Evolutionary conservation across 2,329 filamentous ascomycete species (phyloP).

Genomic region (Paecilomyces sp.): DNA sequence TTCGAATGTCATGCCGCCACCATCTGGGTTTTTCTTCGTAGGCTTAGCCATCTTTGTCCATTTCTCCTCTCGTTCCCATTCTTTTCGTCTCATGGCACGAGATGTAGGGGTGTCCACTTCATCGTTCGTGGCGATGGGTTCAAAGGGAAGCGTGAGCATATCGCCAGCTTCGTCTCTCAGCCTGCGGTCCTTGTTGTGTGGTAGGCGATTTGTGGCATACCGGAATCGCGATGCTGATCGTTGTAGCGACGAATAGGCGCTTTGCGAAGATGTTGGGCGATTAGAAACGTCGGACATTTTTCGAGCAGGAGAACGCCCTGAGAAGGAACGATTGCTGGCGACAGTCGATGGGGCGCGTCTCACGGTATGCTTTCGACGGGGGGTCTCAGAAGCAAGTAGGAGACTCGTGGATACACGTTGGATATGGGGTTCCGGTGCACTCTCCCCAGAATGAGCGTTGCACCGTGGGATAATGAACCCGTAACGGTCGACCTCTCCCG

Average conservation of each 20-base stretch:
- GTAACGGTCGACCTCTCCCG: constrained; percentile 56
- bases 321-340: constrained; percentile 38
- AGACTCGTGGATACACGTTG: constrained; percentile 56
- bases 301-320: constrained; percentile 30
- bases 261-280: constrained; percentile 41
- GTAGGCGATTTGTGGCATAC: constrained; percentile 46
- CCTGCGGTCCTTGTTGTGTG: constrained; percentile 47
- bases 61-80: constrained; percentile 57
- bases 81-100: constrained; percentile 49
- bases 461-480: constrained; percentile 51
- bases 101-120: constrained; percentile 42
- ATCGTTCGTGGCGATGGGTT: constrained; percentile 40
- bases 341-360: constrained; percentile 43
- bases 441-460: constrained; percentile 1
- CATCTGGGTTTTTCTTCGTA: constrained; percentile 37
- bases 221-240: constrained; percentile 40
- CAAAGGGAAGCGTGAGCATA: constrained; percentile 56
- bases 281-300: constrained; percentile 37
- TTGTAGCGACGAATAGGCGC: constrained; percentile 35
- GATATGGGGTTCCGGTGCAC: constrained; percentile 32
- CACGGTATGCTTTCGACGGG: constrained; percentile 46
- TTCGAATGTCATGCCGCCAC: constrained; percentile 60
- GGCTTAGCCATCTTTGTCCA: constrained; percentile 60
- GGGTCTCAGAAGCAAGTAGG: constrained; percentile 49
- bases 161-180: constrained; percentile 55